phyloP scores from a whole-genome alignment of 768 basidiomycete genomes.

The Pluteus cervinus region DNA sequence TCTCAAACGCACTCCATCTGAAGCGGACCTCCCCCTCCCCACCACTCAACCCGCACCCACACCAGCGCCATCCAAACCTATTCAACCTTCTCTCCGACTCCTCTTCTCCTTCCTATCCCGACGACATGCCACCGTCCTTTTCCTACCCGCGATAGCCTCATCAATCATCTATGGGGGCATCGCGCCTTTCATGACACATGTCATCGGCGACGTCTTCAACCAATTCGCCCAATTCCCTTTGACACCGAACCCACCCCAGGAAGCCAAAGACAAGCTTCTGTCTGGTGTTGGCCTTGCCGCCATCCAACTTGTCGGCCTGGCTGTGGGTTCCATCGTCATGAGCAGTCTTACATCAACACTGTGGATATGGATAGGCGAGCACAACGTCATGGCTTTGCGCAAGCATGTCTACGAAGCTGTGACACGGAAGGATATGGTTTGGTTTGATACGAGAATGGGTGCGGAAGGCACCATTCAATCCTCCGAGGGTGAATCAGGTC shows the following conservation, averaged over 20 bases:
- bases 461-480: conserved; percentile 37
- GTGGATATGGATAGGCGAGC: conserved; percentile 88
- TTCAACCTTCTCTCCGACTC: conserved; percentile 19
- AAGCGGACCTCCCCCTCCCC: conserved; percentile 7
- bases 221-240: conserved; percentile 56
- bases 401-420: conserved; percentile 65
- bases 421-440: conserved; percentile 68
- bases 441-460: conserved; percentile 84
- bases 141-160: conserved; percentile 59
- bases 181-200: conserved; percentile 82
- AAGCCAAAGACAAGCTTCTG: conserved; percentile 45
- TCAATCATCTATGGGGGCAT: conserved; percentile 66
- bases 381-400: conserved; percentile 64
- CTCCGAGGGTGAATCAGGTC: conserved; percentile 34
- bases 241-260: conserved; percentile 22
- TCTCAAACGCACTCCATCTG: conserved; percentile 13
- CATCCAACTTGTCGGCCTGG: conserved; percentile 61
- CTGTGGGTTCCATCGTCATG: conserved; percentile 58
- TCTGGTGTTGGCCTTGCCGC: conserved; percentile 55
- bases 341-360: conserved; percentile 71
- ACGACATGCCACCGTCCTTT: conserved; percentile 48
- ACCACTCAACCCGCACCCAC: neutral
- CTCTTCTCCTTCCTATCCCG: conserved; percentile 64
- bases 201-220: conserved; percentile 74
- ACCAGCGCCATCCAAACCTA: neutral